These are phyloP conservation scores for Brettanomyces custersianus DNA, from an alignment of 805 yeast species.

Conservation along the genomic window DNA sequence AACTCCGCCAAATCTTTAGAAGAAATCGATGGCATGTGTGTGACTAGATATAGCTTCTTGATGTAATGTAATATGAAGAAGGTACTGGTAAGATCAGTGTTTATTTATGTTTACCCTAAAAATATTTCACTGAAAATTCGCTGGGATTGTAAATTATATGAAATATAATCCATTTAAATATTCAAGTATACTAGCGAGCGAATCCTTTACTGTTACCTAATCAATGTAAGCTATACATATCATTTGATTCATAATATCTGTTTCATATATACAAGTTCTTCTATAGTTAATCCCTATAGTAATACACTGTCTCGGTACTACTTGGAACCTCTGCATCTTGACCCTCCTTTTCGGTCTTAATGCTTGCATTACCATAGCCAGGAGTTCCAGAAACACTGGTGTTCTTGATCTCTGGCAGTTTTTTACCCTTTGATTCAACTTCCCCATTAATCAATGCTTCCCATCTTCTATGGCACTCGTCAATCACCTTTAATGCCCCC, in stretches of 20 bases:
- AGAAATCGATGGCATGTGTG: neutral
- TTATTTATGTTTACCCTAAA: no score
- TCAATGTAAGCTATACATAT: no score
- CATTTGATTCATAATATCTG: no score
- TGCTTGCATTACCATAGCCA: conserved; percentile 2
- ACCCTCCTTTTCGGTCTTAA: neutral
- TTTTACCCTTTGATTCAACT: conserved; percentile 14
- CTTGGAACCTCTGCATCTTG: conserved; percentile 30
- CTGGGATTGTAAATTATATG: no score
- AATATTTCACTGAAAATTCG: no score
- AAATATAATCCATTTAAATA: no score
- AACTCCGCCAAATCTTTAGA: neutral
- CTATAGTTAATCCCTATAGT: conserved; percentile 21
- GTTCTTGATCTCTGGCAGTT: conserved; percentile 29
- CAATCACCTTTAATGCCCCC: conserved; percentile 50
- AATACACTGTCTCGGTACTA: conserved; percentile 21
- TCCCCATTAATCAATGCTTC: conserved; percentile 39
- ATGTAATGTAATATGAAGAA: neutral
- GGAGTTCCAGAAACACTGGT: conserved; percentile 26
- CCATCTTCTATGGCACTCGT: conserved; percentile 68
- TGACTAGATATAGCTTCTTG: no score
- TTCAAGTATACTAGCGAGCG: no score
- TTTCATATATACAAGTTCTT: no score
- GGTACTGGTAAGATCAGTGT: no score
- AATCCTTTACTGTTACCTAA: no score